phyloP scores from a whole-genome alignment of 2,329 filamentous ascomycete species.

The Colletotrichum costaricense region DNA sequence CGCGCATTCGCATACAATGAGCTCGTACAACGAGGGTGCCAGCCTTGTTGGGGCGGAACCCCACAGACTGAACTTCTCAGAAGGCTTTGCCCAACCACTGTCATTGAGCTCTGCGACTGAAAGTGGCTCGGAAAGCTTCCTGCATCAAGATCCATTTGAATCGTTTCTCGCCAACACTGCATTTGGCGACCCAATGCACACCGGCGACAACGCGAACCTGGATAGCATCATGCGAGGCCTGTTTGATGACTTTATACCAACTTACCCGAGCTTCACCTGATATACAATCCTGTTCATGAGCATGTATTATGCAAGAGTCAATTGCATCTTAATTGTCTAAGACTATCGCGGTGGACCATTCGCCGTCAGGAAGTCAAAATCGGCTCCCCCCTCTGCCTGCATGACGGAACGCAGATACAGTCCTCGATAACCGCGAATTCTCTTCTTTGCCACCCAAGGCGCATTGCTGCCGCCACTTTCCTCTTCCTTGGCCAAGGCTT shows the following conservation, averaged over 20 bases:
- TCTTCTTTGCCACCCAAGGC: slow-evolving; percentile 49
- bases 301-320: neutral
- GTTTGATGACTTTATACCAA: slow-evolving; percentile 51
- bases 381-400: slow-evolving; percentile 68
- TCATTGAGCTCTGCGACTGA: neutral
- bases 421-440: slow-evolving; percentile 66
- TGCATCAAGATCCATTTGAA: slow-evolving; percentile 38
- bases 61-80: neutral
- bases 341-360: slow-evolving; percentile 15
- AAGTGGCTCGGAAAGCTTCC: neutral
- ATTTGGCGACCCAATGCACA: slow-evolving; percentile 43
- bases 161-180: slow-evolving; percentile 40
- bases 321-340: neutral
- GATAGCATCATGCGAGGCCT: slow-evolving; percentile 47
- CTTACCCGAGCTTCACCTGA: slow-evolving; percentile 27
- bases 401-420: slow-evolving; percentile 70
- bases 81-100: neutral
- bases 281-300: neutral
- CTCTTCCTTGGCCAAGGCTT: slow-evolving; percentile 47
- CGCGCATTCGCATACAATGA: neutral
- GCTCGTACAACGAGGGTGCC: neutral
- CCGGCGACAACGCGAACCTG: slow-evolving; percentile 44
- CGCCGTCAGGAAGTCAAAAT: slow-evolving; percentile 72
- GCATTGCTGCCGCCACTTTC: slow-evolving; percentile 40
- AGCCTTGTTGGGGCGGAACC: neutral